Evolutionary conservation across 2,329 filamentous ascomycete genomes (phyloP).

Genomic region (Hansfordia pulvinata): DNA sequence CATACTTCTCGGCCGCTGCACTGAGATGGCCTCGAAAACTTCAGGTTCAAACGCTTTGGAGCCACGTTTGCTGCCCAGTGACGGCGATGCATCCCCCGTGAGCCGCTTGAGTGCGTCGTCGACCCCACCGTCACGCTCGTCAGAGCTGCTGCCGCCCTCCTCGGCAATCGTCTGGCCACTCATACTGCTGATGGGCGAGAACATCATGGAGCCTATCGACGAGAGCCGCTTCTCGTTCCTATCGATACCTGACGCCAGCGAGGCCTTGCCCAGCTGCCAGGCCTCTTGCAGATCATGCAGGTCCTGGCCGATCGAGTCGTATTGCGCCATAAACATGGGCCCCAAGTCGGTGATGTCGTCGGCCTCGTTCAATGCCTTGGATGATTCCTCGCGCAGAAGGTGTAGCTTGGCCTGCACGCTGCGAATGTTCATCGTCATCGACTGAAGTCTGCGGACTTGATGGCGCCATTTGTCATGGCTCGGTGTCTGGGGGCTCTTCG

Average conservation of each 20-base stretch:
- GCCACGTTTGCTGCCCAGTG: slow-evolving; percentile 33
- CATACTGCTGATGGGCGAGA: slow-evolving; percentile 49
- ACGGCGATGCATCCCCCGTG: slow-evolving; percentile 52
- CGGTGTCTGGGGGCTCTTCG: slow-evolving; percentile 51
- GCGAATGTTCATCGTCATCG: slow-evolving; percentile 78
- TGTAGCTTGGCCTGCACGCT: slow-evolving; percentile 92
- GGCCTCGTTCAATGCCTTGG: slow-evolving; percentile 61
- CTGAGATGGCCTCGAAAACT: slow-evolving; percentile 82
- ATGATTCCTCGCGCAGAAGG: slow-evolving; percentile 79
- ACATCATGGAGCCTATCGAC: slow-evolving; percentile 38
- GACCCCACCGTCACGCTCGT: slow-evolving; percentile 33
- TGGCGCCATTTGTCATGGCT: slow-evolving; percentile 73
- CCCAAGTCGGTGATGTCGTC: slow-evolving; percentile 63
- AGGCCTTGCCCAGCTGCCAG: slow-evolving; percentile 80
- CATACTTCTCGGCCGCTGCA: slow-evolving; percentile 54
- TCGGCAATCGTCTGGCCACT: slow-evolving; percentile 55
- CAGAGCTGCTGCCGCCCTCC: slow-evolving; percentile 38
- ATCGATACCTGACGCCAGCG: slow-evolving; percentile 69
- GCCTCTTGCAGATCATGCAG: slow-evolving; percentile 67
- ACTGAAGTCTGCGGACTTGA: slow-evolving; percentile 78
- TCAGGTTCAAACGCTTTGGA: slow-evolving; percentile 54
- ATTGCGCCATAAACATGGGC: slow-evolving; percentile 69
- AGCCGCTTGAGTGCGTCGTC: slow-evolving; percentile 60
- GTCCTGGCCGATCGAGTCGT: slow-evolving; percentile 87
- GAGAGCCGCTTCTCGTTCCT: slow-evolving; percentile 61